Evolutionary conservation across 352 stramenopile genomes (phyloP).

Genomic region (Globisporangium yorkense): DNA sequence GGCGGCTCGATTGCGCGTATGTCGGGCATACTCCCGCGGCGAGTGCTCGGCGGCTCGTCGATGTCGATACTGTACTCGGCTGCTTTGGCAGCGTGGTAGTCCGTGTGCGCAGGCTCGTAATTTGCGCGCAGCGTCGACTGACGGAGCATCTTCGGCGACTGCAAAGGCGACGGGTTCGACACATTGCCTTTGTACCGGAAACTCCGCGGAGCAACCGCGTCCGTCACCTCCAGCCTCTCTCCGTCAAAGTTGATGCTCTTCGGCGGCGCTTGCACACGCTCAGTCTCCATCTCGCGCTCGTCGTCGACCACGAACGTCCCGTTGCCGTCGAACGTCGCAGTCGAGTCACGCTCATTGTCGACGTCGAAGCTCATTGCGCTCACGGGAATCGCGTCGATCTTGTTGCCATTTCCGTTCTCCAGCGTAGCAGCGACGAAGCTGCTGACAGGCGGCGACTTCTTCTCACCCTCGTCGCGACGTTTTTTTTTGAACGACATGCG

Average conservation of each 20-base stretch:
- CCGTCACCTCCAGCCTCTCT: constrained; percentile 42
- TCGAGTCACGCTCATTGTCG: constrained; percentile 33
- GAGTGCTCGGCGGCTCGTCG: constrained; percentile 19
- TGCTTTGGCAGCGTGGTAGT: constrained; percentile 73
- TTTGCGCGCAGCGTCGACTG: constrained; percentile 57
- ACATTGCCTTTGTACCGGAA: constrained; percentile 60
- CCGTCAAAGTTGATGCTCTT: constrained; percentile 71
- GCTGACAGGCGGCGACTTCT: background rate
- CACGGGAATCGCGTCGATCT: constrained; percentile 1
- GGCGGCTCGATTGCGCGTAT: constrained; percentile 9
- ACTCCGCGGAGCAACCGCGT: constrained; percentile 44
- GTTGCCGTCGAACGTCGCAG: constrained; percentile 30
- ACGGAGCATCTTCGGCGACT: constrained; percentile 30
- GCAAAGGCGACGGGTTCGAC: constrained; percentile 26
- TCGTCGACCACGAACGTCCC: constrained; percentile 52
- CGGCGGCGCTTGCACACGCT: constrained; percentile 25
- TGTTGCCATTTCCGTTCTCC: background rate
- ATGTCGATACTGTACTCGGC: constrained; percentile 58
- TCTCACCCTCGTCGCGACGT: constrained; percentile 3
- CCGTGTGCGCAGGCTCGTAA: constrained; percentile 57
- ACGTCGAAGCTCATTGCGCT: constrained; percentile 43
- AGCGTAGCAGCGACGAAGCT: constrained; percentile 1
- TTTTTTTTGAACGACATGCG: constrained; percentile 13
- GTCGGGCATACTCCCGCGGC: constrained; percentile 36
- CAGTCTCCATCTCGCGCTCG: constrained; percentile 28